Conservation (phyloP, 1,284 basidiomycete species). For the Rhodotorula sp. region DNA sequence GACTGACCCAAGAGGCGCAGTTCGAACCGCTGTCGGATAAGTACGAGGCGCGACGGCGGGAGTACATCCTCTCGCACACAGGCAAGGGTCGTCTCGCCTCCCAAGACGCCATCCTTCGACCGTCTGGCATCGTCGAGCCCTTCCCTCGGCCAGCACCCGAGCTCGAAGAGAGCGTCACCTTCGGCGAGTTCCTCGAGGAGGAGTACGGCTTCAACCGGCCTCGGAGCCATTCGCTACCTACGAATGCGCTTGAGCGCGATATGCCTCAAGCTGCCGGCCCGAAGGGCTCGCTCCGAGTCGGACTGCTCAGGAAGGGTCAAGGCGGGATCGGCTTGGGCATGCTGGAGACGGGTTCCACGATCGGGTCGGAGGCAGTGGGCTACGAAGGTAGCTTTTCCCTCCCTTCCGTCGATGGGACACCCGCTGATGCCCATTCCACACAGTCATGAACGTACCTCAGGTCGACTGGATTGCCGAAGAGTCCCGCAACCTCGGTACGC, state of each 20-base stretch:
- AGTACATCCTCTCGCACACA: constrained; percentile 38
- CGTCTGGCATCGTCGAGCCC: constrained; percentile 3
- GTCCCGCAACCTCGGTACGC: constrained; percentile 41
- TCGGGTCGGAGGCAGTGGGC: background rate
- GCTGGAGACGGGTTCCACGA: constrained; percentile 11
- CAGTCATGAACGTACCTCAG: constrained; percentile 21
- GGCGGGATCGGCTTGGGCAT: constrained; percentile 6
- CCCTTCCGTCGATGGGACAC: too few species aligned
- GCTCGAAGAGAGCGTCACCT: background rate
- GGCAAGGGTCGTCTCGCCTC: constrained; percentile 42
- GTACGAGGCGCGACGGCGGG: constrained; percentile 35
- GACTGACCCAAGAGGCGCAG: background rate
- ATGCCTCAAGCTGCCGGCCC: background rate
- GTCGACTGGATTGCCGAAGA: constrained; percentile 39
- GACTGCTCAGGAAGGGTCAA: constrained; percentile 13
- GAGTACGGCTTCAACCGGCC: background rate
- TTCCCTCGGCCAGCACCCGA: too few species aligned
- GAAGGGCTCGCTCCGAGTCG: constrained; percentile 15
- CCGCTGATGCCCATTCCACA: too few species aligned
- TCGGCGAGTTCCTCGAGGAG: constrained; percentile 1
- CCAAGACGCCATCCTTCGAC: constrained; percentile 41
- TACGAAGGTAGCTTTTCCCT: background rate
- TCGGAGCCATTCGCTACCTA: background rate
- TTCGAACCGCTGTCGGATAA: constrained; percentile 24
- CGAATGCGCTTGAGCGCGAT: too few species aligned